Conservation (phyloP, 768 basidiomycete species). For the Mycena vulgaris region DNA sequence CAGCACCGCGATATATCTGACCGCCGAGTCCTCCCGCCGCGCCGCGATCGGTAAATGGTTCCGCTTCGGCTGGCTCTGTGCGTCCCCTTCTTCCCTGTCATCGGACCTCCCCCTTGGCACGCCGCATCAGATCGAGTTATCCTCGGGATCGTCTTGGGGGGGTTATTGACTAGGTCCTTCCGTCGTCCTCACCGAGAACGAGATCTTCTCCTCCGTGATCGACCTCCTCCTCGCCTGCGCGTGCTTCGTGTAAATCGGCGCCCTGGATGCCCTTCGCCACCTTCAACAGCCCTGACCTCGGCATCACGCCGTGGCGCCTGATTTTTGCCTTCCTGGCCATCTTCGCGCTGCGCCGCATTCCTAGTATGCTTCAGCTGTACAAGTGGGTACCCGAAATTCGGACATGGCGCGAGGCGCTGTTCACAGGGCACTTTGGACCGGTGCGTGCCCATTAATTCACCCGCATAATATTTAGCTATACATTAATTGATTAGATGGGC, state of each 20-base stretch:
- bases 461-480: no score
- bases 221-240: constrained; percentile 88
- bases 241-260: constrained; percentile 90
- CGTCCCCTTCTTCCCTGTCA: constrained; percentile 42
- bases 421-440: constrained; percentile 91
- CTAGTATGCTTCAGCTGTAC: constrained; percentile 82
- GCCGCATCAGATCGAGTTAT: constrained; percentile 79
- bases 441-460: constrained; percentile 53
- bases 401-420: constrained; percentile 89
- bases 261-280: constrained; percentile 83
- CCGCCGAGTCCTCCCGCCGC: constrained; percentile 72
- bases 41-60: constrained; percentile 89
- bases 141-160: constrained; percentile 80
- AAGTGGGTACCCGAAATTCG: constrained; percentile 90
- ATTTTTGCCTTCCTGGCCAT: constrained; percentile 77
- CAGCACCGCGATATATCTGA: constrained; percentile 88
- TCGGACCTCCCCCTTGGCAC: neutral
- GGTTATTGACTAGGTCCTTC: constrained; percentile 58
- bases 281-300: constrained; percentile 71
- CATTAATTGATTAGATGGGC: constrained; percentile 75
- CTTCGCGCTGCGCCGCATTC: constrained; percentile 85
- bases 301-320: constrained; percentile 81
- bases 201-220: constrained; percentile 91
- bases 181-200: constrained; percentile 65
- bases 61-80: constrained; percentile 87